Base-by-base conservation (phyloP, 306 rosid species). In the Myrica gale region DNA sequence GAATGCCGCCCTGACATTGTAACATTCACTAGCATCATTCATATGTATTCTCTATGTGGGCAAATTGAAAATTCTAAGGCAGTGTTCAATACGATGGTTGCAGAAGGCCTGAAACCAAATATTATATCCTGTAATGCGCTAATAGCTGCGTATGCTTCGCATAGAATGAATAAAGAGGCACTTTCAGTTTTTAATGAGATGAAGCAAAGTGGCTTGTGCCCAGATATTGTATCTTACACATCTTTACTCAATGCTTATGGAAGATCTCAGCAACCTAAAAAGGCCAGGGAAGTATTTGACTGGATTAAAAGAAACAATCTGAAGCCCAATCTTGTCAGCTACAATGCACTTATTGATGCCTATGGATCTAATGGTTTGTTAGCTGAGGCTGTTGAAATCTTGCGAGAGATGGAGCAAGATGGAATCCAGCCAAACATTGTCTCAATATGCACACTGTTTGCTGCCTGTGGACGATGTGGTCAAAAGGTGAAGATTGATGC, bases 191-290 rank as follows among this genome's bases (percentile, higher is more conserved):
- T 94, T 68, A 80, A 87, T 74, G 89, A 89, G 84, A 87, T 94
- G 45, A 92, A 88, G 80, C 73, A 80, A 72, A 84, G 83, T 84
- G 90, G 96, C 74, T 79, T 86, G 51, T 79, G 78, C 52, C 95
- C 95, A n/a, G 98, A 94, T 87, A 85, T 94, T 82, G 89, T 94
- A 74, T 90, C 97, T 41, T 92, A 84, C 84, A 94, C 98, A 77
- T 94, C 98, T 43, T 75, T 94, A 71, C 93, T 94, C 53, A 92
- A 87, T 88, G 89, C 98, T 74, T 94, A 84, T 79, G 98, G 97
- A 84, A 87, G 91, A 84, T 91, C 96, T 63, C 89, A 81, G 76
- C 88, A 88, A 41, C 97, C 98, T 57, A 76, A 67, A 56, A 88
- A 84, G 79, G 96, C 98, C 45, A 84, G 88, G 78, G 84, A 76